A percentile compares a stretch with the other conserved stretches of the same genome.
These are phyloP conservation scores for Ottelia alismoides DNA, from an alignment of 106 monocot genomes.

Conservation along the genomic window DNA sequence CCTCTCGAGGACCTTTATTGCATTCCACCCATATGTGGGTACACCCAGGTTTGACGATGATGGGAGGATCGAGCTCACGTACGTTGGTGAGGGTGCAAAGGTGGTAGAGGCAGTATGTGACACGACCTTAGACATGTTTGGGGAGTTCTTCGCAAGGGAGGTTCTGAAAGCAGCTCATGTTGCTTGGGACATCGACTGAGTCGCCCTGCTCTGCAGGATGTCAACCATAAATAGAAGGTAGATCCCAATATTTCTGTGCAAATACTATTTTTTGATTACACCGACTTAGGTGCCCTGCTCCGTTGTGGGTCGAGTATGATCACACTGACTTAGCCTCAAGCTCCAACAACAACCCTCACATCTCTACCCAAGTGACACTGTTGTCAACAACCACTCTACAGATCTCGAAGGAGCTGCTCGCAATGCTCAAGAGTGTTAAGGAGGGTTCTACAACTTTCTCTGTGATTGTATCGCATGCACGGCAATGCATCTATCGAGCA, in stretches of 20 bases:
- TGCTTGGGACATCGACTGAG: not conserved
- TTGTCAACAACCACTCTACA: too few species aligned
- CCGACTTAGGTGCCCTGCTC: too few species aligned
- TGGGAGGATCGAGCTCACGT: not conserved
- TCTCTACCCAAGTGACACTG: too few species aligned
- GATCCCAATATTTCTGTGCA: too few species aligned
- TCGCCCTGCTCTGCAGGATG: not conserved
- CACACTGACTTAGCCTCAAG: not conserved
- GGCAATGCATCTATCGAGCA: not conserved
- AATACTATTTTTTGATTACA: too few species aligned
- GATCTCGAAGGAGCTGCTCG: not conserved
- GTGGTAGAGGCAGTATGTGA: not conserved
- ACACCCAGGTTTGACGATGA: not conserved
- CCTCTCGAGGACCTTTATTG: not conserved
- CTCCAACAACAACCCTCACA: not conserved
- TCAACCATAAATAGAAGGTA: too few species aligned
- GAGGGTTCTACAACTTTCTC: not conserved
- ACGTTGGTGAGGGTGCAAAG: not conserved
- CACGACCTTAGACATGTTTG: slow-evolving; percentile 21
- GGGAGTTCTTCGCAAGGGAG: slow-evolving; percentile 30
- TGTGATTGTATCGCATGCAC: not conserved
- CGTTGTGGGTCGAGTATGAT: slow-evolving; percentile 26
- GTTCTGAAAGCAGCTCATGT: slow-evolving; percentile 20
- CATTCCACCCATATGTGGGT: not conserved
- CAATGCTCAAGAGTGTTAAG: not conserved